Percentiles rank a stretch among this genome's conserved stretches.
phyloP scores from a whole-genome alignment of 2,329 filamentous ascomycete genomes.

The Ceratocystiopsis sp. region DNA sequence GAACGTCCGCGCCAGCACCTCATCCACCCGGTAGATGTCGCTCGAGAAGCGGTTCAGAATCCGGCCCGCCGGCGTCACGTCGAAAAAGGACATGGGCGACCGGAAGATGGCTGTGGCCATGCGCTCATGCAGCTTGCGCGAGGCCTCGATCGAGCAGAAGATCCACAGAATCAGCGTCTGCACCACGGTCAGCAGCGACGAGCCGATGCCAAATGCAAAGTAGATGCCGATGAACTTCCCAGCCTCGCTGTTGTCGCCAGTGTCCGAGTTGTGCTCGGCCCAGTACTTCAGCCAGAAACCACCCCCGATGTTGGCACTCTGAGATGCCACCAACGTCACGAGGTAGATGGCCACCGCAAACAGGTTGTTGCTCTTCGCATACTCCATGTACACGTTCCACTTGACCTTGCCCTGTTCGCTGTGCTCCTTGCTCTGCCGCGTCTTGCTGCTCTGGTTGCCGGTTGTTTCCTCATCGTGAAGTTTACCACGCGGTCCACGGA shows the following conservation, averaged over 20 bases:
- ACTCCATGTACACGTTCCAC: conserved; percentile 88
- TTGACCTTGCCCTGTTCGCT: conserved; percentile 94
- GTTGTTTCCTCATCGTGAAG: conserved; percentile 68
- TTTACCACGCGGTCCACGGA: conserved; percentile 72
- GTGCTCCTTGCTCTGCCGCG: conserved; percentile 74
- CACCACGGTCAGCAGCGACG: conserved; percentile 66
- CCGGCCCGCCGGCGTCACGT: conserved; percentile 88
- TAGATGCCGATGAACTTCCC: conserved; percentile 92
- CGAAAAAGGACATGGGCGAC: conserved; percentile 97
- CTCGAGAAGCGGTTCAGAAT: conserved; percentile 92
- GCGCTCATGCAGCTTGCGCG: conserved; percentile 85
- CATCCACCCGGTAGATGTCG: conserved; percentile 70
- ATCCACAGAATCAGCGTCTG: conserved; percentile 97
- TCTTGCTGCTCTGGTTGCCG: conserved; percentile 59
- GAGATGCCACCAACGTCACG: conserved; percentile 57
- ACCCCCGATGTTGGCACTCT: conserved; percentile 67
- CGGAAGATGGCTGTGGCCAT: conserved; percentile 97
- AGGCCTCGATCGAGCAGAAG: conserved; percentile 98
- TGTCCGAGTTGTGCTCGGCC: conserved; percentile 60
- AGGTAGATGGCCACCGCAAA: conserved; percentile 70
- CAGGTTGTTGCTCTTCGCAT: conserved; percentile 87
- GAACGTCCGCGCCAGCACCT: conserved; percentile 89
- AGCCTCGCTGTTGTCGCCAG: conserved; percentile 53
- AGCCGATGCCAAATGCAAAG: conserved; percentile 83
- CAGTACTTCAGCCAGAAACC: conserved; percentile 90